A percentile compares a stretch with the other conserved stretches of the same genome.
These are phyloP conservation scores for Diospyros kaki DNA, from an alignment of 148 eudicot genomes.

Conservation along the genomic window DNA sequence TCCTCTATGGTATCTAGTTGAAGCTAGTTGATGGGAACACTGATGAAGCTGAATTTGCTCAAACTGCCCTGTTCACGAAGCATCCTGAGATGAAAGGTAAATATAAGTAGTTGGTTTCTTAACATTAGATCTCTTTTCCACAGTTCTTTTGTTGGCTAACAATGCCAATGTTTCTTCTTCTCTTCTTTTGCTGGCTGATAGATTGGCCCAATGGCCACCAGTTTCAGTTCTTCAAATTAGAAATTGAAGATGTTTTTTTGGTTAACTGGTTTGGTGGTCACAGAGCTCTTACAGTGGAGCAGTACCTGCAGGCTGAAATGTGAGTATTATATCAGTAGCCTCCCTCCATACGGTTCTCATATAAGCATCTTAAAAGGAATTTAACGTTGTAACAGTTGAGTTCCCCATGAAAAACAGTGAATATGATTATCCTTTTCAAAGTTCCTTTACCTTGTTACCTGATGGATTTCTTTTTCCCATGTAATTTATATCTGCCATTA, in stretches of 20 bases:
- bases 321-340: constrained; percentile 26
- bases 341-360: background rate
- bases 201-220: constrained; percentile 81
- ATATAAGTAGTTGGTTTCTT: background rate
- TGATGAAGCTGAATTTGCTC: constrained; percentile 57
- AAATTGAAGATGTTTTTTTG: constrained; percentile 61
- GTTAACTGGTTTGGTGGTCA: constrained; percentile 89
- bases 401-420: background rate
- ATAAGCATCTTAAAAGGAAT: background rate
- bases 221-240: constrained; percentile 68
- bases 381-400: background rate
- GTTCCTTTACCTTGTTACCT: constrained; percentile 2
- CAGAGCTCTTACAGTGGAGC: constrained; percentile 80
- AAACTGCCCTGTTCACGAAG: constrained; percentile 59
- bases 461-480: background rate
- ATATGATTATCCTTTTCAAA: background rate
- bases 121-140: background rate
- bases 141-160: background rate
- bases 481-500: constrained; percentile 2
- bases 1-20: constrained; percentile 39
- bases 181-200: constrained; percentile 23
- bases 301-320: constrained; percentile 56
- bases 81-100: constrained; percentile 90
- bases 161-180: background rate
- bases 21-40: constrained; percentile 38